Evolutionary conservation across 2,329 filamentous ascomycete species (phyloP), one percentile per base, ranked within the genome.

Genomic region (Paraconiothyrium sp.): DNA sequence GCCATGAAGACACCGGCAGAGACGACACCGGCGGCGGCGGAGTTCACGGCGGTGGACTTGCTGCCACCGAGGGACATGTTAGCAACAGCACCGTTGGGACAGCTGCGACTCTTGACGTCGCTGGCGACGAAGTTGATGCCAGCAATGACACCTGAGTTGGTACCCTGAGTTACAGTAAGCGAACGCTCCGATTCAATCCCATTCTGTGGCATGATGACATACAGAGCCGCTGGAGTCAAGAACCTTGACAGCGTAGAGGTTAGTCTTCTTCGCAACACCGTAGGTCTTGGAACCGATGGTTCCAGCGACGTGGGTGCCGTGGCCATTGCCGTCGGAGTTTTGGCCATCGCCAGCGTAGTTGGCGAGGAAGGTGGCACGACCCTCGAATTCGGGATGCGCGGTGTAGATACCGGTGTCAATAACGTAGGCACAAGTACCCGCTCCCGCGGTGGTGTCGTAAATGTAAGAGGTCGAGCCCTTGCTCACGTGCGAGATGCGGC

Each of bases 331-430:
- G 60, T 80, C 78, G 16, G 71, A 68, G 68, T 74, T 76, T 1
- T 48, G 50, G 49, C 74, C 72, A 60, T 78, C 76, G 47, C 76
- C 75, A 58, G 75, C 75, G 57, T 69, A 78, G 70, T 78, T 79
- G 64, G 74, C 72, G 20, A 79, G 67, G 69, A 75, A 78, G 39
- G 71, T 76, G 37, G 78, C 77, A 66, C 78, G 77, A 52, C 76
- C 75, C 62, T 77, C 77, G 30, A 80, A 79, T 39, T 80, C 77
- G 9, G 74, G 57, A 76, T 91, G 89, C 6, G 81, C 80, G 41
- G 79, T 78, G 58, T 79, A 79, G 72, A 91, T 86, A 67, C 89
- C 89, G 6, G 88, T 90, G 76, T 91, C 89, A 44, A 91, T 84
- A 27, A 91, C 78, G 73, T 87, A 91, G 32, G 83, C 84, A 24